Evolutionary conservation across 257 asterid genomes (phyloP), one percentile per base, ranked within the genome.

Genomic region (Solanum chilense): DNA sequence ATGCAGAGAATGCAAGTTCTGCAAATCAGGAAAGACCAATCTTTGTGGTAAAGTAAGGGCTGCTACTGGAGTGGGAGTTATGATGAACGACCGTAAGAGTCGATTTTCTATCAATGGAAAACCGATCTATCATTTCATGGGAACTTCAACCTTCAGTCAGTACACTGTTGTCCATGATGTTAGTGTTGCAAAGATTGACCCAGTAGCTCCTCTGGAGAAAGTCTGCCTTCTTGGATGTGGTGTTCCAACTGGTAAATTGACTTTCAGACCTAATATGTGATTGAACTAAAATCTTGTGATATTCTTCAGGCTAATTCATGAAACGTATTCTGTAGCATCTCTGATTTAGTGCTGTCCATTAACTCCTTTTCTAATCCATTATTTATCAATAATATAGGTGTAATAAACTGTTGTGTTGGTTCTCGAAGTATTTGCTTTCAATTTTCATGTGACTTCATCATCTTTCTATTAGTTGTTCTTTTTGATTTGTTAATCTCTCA

Each of bases 51-150:
- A 97, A 91, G 99, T 96, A 45, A 95, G 99, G 93, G 58, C 87
- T 25, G 99, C 99, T 80, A 97, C 99, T 21, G 99, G 99, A 90
- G 99, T 89, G 88, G 99, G 99, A 89, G 98, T 97, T 71, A 97
- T 97, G 99, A 88, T 96, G 95, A 96, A 39, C 11, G 99, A 97
- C 78, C 97, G 94, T 77, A 87, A 96, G 90, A 93, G 97, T 92
- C 98, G 99, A 12, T 97, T 97, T 86, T 97, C 99, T 20, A 77
- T 97, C 89, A 92, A 96, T 12, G 98, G 98, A 14, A 97, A 95
- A 83, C 94, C 98, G 18, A 87, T 97, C 82, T 97, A 96, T 87
- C 99, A 97, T 91, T 97, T 96, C 92, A 97, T 97, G 99, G 99
- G 99, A 84, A 96, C 99, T 83, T 97, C 99, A 13, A 97, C 99